A percentile compares a stretch with the other conserved stretches of the same genome.
Conservation (phyloP, 345 rosid species). For the Xanthoceras sorbifolium region DNA sequence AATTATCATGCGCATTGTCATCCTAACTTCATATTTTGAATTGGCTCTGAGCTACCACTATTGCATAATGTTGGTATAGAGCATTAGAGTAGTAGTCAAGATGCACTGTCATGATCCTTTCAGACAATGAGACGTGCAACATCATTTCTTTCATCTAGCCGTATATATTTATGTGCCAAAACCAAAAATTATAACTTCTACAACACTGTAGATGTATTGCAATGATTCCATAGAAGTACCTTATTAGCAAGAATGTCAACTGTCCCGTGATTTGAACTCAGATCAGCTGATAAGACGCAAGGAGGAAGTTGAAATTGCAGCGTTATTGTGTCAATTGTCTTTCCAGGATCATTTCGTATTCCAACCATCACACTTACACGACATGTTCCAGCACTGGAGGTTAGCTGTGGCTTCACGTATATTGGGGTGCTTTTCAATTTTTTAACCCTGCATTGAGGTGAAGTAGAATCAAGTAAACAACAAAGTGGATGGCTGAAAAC, state of each 20-base stretch:
- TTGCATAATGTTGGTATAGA: background rate
- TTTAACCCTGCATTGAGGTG: slow-evolving; percentile 56
- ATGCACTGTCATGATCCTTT: background rate
- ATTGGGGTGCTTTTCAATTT: slow-evolving; percentile 81
- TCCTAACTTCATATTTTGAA: background rate
- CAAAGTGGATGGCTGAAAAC: background rate
- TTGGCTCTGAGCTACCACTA: background rate
- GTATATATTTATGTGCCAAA: background rate
- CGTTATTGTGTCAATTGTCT: slow-evolving; percentile 70
- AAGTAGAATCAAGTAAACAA: background rate
- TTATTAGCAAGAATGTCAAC: slow-evolving; percentile 75
- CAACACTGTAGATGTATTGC: background rate
- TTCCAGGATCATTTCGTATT: slow-evolving; percentile 79
- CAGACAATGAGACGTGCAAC: background rate
- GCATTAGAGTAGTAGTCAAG: background rate
- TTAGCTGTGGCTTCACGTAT: slow-evolving; percentile 89
- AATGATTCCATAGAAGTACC: slow-evolving; percentile 38
- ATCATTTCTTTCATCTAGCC: background rate
- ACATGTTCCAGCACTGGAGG: slow-evolving; percentile 73
- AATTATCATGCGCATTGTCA: background rate
- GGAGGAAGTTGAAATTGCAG: slow-evolving; percentile 81
- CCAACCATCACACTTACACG: slow-evolving; percentile 81
- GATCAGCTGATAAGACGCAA: slow-evolving; percentile 73
- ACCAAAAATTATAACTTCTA: background rate
- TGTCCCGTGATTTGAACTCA: slow-evolving; percentile 88